These are phyloP conservation scores for Suillus alpinus DNA, from an alignment of 768 basidiomycete genomes.

Conservation along the genomic window DNA sequence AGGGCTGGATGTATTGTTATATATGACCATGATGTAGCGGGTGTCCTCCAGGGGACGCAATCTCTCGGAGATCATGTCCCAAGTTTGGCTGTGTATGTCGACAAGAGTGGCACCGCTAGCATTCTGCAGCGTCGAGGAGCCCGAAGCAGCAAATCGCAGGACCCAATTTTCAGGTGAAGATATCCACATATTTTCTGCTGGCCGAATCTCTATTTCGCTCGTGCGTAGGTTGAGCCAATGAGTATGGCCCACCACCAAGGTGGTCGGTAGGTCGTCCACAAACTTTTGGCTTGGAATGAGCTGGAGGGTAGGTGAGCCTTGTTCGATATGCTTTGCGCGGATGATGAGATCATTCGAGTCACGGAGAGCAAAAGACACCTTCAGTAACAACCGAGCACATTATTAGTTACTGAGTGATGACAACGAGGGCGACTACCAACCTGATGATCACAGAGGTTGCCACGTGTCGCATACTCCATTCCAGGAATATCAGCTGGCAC, in stretches of 20 bases:
- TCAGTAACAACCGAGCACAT: background rate
- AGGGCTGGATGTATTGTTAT: background rate
- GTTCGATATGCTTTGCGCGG: constrained; percentile 6
- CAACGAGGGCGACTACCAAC: constrained; percentile 11
- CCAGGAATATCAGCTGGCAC: constrained; percentile 22
- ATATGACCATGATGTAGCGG: constrained; percentile 22
- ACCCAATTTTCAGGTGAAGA: constrained; percentile 25
- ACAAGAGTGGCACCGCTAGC: constrained; percentile 15
- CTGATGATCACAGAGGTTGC: constrained; percentile 14
- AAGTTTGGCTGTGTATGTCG: constrained; percentile 25
- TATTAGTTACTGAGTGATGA: background rate
- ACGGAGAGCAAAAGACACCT: constrained; percentile 25
- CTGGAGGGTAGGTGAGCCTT: constrained; percentile 8
- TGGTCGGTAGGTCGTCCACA: constrained; percentile 22
- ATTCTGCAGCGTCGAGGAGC: constrained; percentile 8
- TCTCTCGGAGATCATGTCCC: constrained; percentile 24
- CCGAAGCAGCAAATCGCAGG: constrained; percentile 12
- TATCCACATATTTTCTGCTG: constrained; percentile 24
- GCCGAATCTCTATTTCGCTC: constrained; percentile 26
- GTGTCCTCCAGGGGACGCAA: constrained; percentile 22
- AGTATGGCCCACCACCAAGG: constrained; percentile 19
- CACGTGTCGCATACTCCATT: constrained; percentile 24
- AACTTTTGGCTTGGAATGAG: constrained; percentile 24
- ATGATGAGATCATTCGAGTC: constrained; percentile 18
- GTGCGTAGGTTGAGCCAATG: constrained; percentile 32